Conservation (phyloP, 1,284 basidiomycete genomes). For the Ustilago cynodontis region DNA sequence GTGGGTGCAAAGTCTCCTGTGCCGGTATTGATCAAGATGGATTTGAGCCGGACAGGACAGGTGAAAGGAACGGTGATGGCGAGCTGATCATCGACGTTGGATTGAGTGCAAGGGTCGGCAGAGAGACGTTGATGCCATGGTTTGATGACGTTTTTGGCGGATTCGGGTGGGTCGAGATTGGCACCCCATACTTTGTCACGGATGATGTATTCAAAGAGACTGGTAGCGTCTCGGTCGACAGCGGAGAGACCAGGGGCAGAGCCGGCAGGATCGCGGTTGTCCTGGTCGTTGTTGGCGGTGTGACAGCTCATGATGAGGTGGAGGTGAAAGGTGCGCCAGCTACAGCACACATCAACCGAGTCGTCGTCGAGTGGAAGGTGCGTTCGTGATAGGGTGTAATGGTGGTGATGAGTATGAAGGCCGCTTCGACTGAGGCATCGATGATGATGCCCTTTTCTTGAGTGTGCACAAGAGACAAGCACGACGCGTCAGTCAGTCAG, state of each 20-base stretch:
- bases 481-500: constrained; percentile 18
- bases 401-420: constrained; percentile 2
- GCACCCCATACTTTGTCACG: constrained; percentile 63
- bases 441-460: neutral
- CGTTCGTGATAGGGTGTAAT: too few species aligned
- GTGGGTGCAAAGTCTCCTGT: constrained; percentile 64
- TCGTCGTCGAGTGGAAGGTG: too few species aligned
- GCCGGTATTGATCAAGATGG: constrained; percentile 63
- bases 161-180: constrained; percentile 64
- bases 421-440: neutral
- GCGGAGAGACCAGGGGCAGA: constrained; percentile 29
- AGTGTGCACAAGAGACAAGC: neutral
- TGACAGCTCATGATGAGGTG: constrained; percentile 48
- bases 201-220: constrained; percentile 63
- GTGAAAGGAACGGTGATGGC: constrained; percentile 67
- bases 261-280: constrained; percentile 34
- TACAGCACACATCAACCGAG: constrained; percentile 15
- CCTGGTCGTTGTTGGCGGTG: constrained; percentile 31
- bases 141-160: constrained; percentile 62
- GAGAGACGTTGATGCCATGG: constrained; percentile 64
- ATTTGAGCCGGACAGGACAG: constrained; percentile 63
- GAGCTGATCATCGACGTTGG: constrained; percentile 67
- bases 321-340: neutral
- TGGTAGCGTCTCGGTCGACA: constrained; percentile 53
- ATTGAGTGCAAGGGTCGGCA: constrained; percentile 55